phyloP scores from a whole-genome alignment of 108 stramenopile genomes.

The Skeletonema tropicum region DNA sequence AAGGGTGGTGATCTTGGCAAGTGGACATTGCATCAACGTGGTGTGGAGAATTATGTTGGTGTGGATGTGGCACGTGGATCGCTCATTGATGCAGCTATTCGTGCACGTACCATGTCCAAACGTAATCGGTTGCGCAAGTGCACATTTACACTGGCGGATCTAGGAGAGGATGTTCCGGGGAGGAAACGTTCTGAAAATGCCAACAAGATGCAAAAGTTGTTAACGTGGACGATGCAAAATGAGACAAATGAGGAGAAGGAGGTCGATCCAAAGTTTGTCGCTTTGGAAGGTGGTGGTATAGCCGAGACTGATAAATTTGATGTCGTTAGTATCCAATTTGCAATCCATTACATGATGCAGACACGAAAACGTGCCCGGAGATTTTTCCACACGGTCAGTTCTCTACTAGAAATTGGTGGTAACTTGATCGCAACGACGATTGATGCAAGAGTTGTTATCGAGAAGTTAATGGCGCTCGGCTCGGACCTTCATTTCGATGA shows the following conservation, averaged over 20 bases:
- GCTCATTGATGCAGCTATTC: slow-evolving; percentile 90
- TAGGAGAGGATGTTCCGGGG: slow-evolving; percentile 92
- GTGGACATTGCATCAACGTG: slow-evolving; percentile 77
- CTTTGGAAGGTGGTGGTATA: slow-evolving; percentile 73
- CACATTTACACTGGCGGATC: slow-evolving; percentile 80
- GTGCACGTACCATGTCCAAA: slow-evolving; percentile 69
- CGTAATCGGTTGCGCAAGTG: slow-evolving; percentile 51
- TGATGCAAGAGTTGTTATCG: slow-evolving; percentile 86
- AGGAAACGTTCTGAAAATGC: slow-evolving; percentile 50
- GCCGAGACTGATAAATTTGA: slow-evolving; percentile 79
- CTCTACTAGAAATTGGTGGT: slow-evolving; percentile 88
- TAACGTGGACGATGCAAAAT: slow-evolving; percentile 73
- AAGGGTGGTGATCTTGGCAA: slow-evolving; percentile 99
- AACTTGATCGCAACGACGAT: slow-evolving; percentile 95
- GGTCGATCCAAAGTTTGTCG: slow-evolving; percentile 62
- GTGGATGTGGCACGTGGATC: slow-evolving; percentile 97
- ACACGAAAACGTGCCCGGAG: slow-evolving; percentile 79
- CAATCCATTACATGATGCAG: slow-evolving; percentile 98
- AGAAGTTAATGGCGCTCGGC: slow-evolving; percentile 78
- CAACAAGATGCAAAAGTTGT: slow-evolving; percentile 70
- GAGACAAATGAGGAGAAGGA: slow-evolving; percentile 60
- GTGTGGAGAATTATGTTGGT: slow-evolving; percentile 90
- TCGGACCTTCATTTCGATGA: slow-evolving; percentile 73
- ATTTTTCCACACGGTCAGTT: slow-evolving; percentile 91
- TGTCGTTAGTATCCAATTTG: slow-evolving; percentile 97